phyloP scores from a whole-genome alignment of 179 eudicot genomes.

The Sideroxylon spinosum region DNA sequence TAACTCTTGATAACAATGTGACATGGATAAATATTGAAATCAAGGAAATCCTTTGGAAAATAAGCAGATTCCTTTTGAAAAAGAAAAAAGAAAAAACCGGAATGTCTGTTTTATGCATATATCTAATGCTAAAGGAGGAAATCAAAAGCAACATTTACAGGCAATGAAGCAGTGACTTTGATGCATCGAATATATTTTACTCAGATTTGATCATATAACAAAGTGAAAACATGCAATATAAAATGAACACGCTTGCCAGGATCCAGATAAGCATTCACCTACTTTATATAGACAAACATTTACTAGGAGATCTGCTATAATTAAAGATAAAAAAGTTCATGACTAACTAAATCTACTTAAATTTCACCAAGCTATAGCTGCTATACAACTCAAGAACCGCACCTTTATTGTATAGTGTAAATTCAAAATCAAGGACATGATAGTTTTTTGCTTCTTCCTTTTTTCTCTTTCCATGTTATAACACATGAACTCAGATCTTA shows the following conservation, averaged over 20 bases:
- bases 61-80: not conserved
- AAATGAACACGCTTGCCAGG: not conserved
- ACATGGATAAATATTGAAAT: not conserved
- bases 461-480: not conserved
- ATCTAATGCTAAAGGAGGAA: too few relatives aligned
- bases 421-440: not conserved
- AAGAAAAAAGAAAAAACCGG: too few relatives aligned
- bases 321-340: not conserved
- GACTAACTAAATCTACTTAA: not conserved
- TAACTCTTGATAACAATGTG: not conserved
- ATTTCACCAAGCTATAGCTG: not conserved
- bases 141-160: too few relatives aligned
- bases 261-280: not conserved
- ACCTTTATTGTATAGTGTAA: not conserved
- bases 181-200: not conserved
- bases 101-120: too few relatives aligned
- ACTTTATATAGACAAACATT: not conserved
- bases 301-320: not conserved
- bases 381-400: not conserved
- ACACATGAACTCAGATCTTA: conserved; percentile 26
- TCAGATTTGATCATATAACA: not conserved
- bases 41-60: not conserved
- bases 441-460: not conserved
- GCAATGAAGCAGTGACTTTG: too few relatives aligned
- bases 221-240: not conserved